phyloP scores from a whole-genome alignment of 208 protist genomes.

The Acanthamoeba lenticulata region DNA sequence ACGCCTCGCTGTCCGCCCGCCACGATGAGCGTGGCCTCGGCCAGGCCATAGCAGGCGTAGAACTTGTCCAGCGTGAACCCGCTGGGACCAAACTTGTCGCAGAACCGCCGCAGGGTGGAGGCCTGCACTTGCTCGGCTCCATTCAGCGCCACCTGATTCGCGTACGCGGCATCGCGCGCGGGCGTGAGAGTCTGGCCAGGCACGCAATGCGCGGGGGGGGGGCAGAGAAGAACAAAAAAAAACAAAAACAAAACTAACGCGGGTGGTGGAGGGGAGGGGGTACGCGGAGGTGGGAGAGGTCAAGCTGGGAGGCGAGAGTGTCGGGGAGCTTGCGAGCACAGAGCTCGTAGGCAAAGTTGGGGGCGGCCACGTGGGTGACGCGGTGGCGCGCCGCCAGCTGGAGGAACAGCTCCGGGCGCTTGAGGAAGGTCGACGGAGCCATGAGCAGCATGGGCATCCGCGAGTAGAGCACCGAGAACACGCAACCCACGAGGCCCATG shows the following conservation, averaged over 20 bases:
- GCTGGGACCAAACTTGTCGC: constrained; percentile 1
- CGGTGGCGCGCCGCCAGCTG: not conserved
- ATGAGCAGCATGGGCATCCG: constrained; percentile 56
- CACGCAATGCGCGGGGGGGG: too few species aligned
- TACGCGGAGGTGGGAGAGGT: not conserved
- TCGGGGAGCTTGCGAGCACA: constrained; percentile 12
- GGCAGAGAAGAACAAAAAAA: too few species aligned
- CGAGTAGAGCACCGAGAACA: constrained; percentile 43
- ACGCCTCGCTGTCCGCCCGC: not conserved
- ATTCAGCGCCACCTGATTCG: constrained; percentile 53
- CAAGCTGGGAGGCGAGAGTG: not conserved
- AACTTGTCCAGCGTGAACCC: constrained; percentile 46
- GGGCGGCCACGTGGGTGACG: constrained; percentile 29
- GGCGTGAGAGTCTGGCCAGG: too few species aligned
- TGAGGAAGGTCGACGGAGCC: constrained; percentile 9
- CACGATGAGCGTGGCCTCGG: constrained; percentile 45
- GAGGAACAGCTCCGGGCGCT: constrained; percentile 30
- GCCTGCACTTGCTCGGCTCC: constrained; percentile 5
- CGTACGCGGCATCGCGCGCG: too few species aligned
- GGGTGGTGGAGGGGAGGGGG: not conserved
- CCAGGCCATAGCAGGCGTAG: constrained; percentile 40
- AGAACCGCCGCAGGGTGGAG: not conserved
- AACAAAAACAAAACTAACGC: too few species aligned
- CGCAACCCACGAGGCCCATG: constrained; percentile 47
- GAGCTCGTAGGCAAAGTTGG: constrained; percentile 47